Base-by-base conservation (phyloP, 495 filamentous ascomycete genomes). In the Letharia columbiana region DNA sequence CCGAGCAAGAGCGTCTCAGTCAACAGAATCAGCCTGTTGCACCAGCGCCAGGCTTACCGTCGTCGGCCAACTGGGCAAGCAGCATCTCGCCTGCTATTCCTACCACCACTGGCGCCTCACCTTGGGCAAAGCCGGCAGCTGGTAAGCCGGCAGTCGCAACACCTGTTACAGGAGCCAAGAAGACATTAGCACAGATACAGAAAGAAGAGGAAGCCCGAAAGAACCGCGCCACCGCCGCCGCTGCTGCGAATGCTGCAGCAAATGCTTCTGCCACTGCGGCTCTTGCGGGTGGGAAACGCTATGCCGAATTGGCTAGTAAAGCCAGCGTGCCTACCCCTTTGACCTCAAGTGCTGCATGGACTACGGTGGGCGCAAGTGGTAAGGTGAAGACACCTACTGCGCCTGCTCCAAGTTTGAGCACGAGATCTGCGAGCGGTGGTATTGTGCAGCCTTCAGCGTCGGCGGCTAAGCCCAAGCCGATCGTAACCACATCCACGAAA, bases 301-400 rank as follows among this genome's bases (percentile, higher is more conserved):
- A 98, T 77, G 95, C 94, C 10, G 92, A 98, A 73, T 86, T 98
- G 45, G 95, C 95, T 31, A 86, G 91, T 78, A 97, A 97, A 78
- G 78, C 77, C 31, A 75, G 81, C 33, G 75, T 78, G n/a, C 73
- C 75, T 61, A 69, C 74, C 57, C 73, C 75, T 58, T 72, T 78
- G 49, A 72, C 72, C 12, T 69, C 76, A 35, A 69, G 73, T 23
- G 81, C 87, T 49, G 92, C 91, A 28, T 98, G 95, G 95, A 93
- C 91, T 42, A 98, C 92, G 0, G 94, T 98, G 54, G 95, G 95
- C n/a, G 91, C 92, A 18, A 85, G 91, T 65, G 94, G 94, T 8
- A 98, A 96, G 77, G 82, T 88, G 42, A 98, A 96, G 80, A 79
- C 85, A 23, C 84, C 86, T 1, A 83, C 84, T 18, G 80, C 81